Evolutionary conservation across 73 alveolate species (phyloP).

Genomic region (Paramecium sonneborni): DNA sequence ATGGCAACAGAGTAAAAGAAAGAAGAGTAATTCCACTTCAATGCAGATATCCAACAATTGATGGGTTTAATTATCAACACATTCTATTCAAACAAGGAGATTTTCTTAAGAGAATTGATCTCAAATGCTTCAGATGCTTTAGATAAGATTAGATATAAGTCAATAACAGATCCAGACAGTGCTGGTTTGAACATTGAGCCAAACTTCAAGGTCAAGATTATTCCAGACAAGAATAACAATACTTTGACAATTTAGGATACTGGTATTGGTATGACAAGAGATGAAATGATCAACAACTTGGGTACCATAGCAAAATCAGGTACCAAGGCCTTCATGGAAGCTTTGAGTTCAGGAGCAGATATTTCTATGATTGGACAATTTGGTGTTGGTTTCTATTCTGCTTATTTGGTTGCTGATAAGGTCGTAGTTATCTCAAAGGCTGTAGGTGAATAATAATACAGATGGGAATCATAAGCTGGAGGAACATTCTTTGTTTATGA

Average conservation of each 20-base stretch:
- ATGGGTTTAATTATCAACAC: constrained; percentile 99
- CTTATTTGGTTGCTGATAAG: constrained; percentile 98
- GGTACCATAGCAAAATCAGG: constrained; percentile 99
- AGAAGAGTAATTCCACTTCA: constrained; percentile 80
- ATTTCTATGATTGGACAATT: constrained; percentile 99
- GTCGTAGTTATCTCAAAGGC: constrained; percentile 94
- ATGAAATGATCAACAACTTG: constrained; percentile 97
- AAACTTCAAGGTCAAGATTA: constrained; percentile 90
- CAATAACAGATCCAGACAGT: constrained; percentile 97
- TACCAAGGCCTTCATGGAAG: constrained; percentile 99
- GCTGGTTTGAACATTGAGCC: constrained; percentile 92
- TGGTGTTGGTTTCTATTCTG: constrained; percentile 99
- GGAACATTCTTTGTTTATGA: constrained; percentile 94
- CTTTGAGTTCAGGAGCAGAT: constrained; percentile 98
- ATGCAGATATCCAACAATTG: constrained; percentile 99
- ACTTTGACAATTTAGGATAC: constrained; percentile 97
- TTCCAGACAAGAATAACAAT: constrained; percentile 99
- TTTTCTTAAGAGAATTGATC: constrained; percentile 98
- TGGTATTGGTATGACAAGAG: constrained; percentile 99
- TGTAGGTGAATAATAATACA: constrained; percentile 95
- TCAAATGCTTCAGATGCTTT: constrained; percentile 99
- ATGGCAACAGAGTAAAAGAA: constrained; percentile 16
- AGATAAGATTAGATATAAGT: constrained; percentile 98
- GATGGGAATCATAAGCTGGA: constrained; percentile 99
- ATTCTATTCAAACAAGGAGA: constrained; percentile 99